Percentiles rank a stretch among this genome's conserved stretches.
These are phyloP conservation scores for Cavenderia fasciculata DNA, from an alignment of 78 protist genomes.

Conservation along the genomic window DNA sequence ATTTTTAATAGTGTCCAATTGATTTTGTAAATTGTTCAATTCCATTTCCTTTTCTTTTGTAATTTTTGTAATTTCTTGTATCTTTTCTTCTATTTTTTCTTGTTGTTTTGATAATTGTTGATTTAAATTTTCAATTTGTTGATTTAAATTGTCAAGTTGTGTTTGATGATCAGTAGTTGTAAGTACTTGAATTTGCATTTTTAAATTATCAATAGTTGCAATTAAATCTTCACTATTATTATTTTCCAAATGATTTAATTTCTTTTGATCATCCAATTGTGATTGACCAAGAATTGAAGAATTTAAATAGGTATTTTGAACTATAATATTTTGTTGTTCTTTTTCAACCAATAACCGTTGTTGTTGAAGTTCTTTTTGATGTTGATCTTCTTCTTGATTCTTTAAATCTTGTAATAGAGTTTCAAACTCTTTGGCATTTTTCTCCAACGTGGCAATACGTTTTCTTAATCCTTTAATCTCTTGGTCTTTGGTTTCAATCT, in stretches of 20 bases:
- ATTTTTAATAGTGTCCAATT: too few relatives aligned
- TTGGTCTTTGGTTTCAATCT: background rate
- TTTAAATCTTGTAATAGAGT: background rate
- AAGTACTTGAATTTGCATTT: too few relatives aligned
- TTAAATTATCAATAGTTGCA: too few relatives aligned
- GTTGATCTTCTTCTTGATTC: conserved; percentile 6
- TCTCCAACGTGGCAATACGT: background rate
- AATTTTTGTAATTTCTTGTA: too few relatives aligned
- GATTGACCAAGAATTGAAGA: background rate
- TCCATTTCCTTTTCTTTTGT: too few relatives aligned
- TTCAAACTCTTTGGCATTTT: background rate
- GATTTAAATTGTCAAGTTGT: too few relatives aligned
- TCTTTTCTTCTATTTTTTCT: too few relatives aligned
- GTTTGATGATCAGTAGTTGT: too few relatives aligned
- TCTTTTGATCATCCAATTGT: background rate
- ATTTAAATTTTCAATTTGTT: too few relatives aligned
- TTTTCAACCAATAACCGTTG: background rate
- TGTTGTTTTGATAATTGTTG: too few relatives aligned
- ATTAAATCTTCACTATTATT: conserved; percentile 1
- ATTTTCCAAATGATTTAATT: background rate
- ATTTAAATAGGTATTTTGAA: background rate
- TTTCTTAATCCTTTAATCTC: background rate
- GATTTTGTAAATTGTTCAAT: too few relatives aligned
- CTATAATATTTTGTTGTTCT: background rate
- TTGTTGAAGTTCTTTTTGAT: background rate